Evolutionary conservation across 1,139 yeast species (phyloP), one percentile per base, ranked within the genome.

Genomic region (Suhomyces atakaporum): DNA sequence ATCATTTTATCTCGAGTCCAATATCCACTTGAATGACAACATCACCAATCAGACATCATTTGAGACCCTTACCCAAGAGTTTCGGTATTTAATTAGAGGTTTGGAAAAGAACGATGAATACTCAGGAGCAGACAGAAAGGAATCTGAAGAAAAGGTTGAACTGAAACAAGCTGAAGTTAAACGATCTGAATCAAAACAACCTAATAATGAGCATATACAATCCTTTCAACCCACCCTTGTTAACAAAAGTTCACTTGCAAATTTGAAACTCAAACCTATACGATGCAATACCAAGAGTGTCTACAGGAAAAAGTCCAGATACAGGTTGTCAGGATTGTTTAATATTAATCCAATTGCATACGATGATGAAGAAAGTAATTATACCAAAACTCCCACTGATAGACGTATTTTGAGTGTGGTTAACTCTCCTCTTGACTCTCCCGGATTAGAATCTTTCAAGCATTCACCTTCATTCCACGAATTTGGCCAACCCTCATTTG

Each of bases 61-160:
- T 43, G 76, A 72, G 32, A 77, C 75, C 42, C 50, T 81, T 31
- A 56, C 63, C 25, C 53, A 62, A 29, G 86, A 80, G 49, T 78
- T 44, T 37, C 38, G 44, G 13, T 38, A 39, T 32, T 43, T 56
- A 30, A 39, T 54, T 39, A 40, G 41, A 34, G 44, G 27, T 24
- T 27, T 48, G 11, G 44, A 37, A 24, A 39, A 35, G 19, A 43
- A 45, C 30, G 42, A 39, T 26, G 4, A 18, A 6, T 39, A 32
- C 13, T 39, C 42, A 2, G 36, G 35, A 10, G 29, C 19, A 18
- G 32, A 18, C n/a, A n/a, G n/a, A n/a, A n/a, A n/a, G n/a, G n/a
- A n/a, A n/a, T n/a, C n/a, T n/a, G n/a, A n/a, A n/a, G n/a, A n/a
- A n/a, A n/a, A n/a, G n/a, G n/a, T n/a, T n/a, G n/a, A n/a, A n/a